phyloP scores from a whole-genome alignment of 1,284 basidiomycete genomes.

The Moesziomyces antarcticus region DNA sequence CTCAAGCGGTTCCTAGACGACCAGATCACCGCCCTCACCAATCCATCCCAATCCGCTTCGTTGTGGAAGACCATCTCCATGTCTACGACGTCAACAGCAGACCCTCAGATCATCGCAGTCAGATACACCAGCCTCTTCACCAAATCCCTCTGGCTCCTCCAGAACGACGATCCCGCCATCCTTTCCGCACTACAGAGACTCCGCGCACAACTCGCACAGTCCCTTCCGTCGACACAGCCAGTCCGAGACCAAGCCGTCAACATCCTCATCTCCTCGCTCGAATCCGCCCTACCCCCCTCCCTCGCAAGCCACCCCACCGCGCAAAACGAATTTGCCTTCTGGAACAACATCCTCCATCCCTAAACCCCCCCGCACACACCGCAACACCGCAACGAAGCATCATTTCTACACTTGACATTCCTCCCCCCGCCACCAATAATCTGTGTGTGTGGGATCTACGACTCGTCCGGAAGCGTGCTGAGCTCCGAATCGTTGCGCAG shows the following conservation, averaged over 20 bases:
- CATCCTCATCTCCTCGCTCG: slow-evolving; percentile 2
- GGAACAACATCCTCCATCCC: slow-evolving; percentile 16
- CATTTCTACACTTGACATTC: background rate
- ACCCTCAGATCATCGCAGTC: slow-evolving; percentile 7
- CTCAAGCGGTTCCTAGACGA: slow-evolving; percentile 54
- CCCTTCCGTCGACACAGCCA: slow-evolving; percentile 1
- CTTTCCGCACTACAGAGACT: slow-evolving; percentile 12
- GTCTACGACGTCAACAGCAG: background rate
- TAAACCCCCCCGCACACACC: background rate
- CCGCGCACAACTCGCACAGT: slow-evolving; percentile 14
- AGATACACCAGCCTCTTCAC: slow-evolving; percentile 38
- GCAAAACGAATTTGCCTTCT: slow-evolving; percentile 47
- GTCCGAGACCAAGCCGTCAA: background rate
- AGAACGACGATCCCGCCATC: slow-evolving; percentile 16
- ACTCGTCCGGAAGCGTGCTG: slow-evolving; percentile 31
- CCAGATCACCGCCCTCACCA: slow-evolving; percentile 43
- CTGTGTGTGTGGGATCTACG: background rate
- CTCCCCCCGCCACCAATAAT: too few relatives aligned
- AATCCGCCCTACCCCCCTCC: slow-evolving; percentile 1
- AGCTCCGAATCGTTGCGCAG: slow-evolving; percentile 42
- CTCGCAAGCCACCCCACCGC: slow-evolving; percentile 11
- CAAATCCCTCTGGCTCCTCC: slow-evolving; percentile 23
- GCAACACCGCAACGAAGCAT: background rate
- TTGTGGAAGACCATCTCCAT: background rate
- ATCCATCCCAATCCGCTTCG: slow-evolving; percentile 10